A percentile compares a stretch with the other conserved stretches of the same genome.
Conservation (phyloP, 768 basidiomycete genomes). For the Clathrus columnatus region DNA sequence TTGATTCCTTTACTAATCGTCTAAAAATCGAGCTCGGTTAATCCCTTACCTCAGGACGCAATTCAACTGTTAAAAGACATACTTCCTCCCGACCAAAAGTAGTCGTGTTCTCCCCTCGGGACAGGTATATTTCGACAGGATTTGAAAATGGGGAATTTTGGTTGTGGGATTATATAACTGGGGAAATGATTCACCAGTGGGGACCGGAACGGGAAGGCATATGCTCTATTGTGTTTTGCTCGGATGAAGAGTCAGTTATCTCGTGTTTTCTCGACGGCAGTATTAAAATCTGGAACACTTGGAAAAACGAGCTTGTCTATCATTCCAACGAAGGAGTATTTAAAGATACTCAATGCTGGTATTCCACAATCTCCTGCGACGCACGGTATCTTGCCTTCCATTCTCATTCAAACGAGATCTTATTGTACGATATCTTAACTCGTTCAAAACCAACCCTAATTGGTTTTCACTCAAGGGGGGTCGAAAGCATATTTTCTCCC, state of each 20-base stretch:
- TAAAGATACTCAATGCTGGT: constrained; percentile 2
- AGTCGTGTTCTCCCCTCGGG: background rate
- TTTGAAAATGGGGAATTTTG: background rate
- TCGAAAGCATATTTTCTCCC: constrained; percentile 1
- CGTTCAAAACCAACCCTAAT: background rate
- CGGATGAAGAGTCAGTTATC: background rate
- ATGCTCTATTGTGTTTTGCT: background rate
- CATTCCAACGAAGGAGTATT: background rate
- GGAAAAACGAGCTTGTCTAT: background rate
- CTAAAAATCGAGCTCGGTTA: background rate
- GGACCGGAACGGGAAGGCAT: background rate
- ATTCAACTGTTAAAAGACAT: background rate
- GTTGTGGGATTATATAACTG: background rate
- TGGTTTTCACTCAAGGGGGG: background rate
- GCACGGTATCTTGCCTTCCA: constrained; percentile 9
- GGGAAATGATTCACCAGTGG: background rate
- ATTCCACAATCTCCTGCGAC: constrained; percentile 6
- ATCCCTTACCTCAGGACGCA: no score
- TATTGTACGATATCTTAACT: background rate
- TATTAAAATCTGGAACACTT: background rate
- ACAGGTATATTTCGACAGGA: background rate
- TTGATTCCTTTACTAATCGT: background rate
- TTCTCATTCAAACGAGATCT: constrained; percentile 1
- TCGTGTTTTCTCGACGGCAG: background rate
- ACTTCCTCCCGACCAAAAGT: background rate